Evolutionary conservation across 495 filamentous ascomycete species (phyloP).

Genomic region (Penicillium angulare): DNA sequence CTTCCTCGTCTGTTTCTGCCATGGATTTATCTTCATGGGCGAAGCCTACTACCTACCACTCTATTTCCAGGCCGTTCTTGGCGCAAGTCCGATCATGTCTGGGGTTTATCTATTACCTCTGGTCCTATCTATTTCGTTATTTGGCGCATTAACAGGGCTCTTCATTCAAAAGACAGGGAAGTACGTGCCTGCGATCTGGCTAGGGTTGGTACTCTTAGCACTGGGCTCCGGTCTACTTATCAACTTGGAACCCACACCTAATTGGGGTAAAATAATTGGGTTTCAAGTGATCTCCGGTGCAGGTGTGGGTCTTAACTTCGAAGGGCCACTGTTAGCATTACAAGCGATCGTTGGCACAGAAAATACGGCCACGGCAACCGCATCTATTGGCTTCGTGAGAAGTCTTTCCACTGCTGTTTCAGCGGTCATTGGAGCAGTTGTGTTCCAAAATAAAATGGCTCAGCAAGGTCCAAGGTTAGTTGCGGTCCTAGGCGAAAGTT

Average conservation of each 20-base stretch:
- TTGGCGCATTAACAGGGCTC: slow-evolving; percentile 46
- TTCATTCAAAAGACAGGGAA: slow-evolving; percentile 52
- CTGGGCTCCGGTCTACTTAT: slow-evolving; percentile 67
- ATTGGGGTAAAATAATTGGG: slow-evolving; percentile 59
- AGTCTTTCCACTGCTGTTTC: slow-evolving; percentile 43
- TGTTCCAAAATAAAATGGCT: slow-evolving; percentile 51
- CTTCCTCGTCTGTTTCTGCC: background rate
- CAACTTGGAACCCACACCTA: slow-evolving; percentile 47
- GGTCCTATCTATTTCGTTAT: slow-evolving; percentile 58
- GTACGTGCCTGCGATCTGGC: slow-evolving; percentile 40
- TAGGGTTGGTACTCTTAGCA: slow-evolving; percentile 56
- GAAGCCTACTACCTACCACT: slow-evolving; percentile 38
- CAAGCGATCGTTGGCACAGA: slow-evolving; percentile 26
- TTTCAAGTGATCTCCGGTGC: slow-evolving; percentile 50
- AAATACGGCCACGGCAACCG: slow-evolving; percentile 39
- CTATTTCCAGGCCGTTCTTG: slow-evolving; percentile 58
- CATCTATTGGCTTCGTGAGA: slow-evolving; percentile 38
- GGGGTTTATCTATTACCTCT: slow-evolving; percentile 74
- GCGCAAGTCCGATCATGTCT: slow-evolving; percentile 60
- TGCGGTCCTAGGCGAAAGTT: no score
- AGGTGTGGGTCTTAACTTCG: slow-evolving; percentile 67
- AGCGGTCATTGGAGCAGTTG: slow-evolving; percentile 67
- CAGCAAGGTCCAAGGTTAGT: no score
- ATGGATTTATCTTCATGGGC: background rate
- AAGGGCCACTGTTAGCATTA: slow-evolving; percentile 24